Evolutionary conservation across 1,284 basidiomycete species (phyloP).

Genomic region (Ustilago lituana): DNA sequence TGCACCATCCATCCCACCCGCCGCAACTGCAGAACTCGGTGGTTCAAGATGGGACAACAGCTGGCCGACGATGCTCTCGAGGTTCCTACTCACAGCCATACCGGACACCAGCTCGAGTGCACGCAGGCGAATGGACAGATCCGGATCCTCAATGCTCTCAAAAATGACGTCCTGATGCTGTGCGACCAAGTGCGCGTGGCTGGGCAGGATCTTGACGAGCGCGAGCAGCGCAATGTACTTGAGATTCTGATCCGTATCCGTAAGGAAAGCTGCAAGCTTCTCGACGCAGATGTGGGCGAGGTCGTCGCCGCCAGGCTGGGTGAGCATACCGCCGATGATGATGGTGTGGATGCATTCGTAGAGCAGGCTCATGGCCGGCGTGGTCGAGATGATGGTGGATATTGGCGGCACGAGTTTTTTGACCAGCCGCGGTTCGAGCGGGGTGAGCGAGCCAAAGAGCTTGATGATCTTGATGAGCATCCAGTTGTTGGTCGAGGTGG

Average conservation of each 20-base stretch:
- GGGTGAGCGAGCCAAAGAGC: conserved; percentile 72
- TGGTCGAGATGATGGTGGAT: conserved; percentile 92
- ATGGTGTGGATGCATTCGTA: conserved; percentile 99
- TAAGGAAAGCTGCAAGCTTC: conserved; percentile 89
- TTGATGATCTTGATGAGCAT: conserved; percentile 99
- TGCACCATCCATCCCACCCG: conserved; percentile 39
- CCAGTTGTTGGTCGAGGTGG: conserved; percentile 96
- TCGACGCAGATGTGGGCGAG: conserved; percentile 89
- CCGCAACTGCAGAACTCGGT: conserved; percentile 67
- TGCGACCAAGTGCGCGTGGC: conserved; percentile 87
- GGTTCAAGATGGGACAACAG: conserved; percentile 83
- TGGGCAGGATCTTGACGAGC: conserved; percentile 92
- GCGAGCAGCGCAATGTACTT: conserved; percentile 92
- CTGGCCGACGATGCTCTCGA: conserved; percentile 87
- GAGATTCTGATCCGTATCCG: conserved; percentile 95
- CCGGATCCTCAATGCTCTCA: conserved; percentile 87
- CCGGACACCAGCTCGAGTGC: conserved; percentile 92
- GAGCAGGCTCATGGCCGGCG: conserved; percentile 90
- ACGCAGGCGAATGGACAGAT: conserved; percentile 93
- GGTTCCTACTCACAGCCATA: conserved; percentile 83
- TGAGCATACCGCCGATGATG: conserved; percentile 94
- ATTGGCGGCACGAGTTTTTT: conserved; percentile 93
- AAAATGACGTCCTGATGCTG: conserved; percentile 93
- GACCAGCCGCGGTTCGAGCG: conserved; percentile 89
- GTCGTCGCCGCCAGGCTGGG: conserved; percentile 70